These are phyloP conservation scores for Cicer pinnatifidum DNA, from an alignment of 306 rosid species.

Conservation along the genomic window DNA sequence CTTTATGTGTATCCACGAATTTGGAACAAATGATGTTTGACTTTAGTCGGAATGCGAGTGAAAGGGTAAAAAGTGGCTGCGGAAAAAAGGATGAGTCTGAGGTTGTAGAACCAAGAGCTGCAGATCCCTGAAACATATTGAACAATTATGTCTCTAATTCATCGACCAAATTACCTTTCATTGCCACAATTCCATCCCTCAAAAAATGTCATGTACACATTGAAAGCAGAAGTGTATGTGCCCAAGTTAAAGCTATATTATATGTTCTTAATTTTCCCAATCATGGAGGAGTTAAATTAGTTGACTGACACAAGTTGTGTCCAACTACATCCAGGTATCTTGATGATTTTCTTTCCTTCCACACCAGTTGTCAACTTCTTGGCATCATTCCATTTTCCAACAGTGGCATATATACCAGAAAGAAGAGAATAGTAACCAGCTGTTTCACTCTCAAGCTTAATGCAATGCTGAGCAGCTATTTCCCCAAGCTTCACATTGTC, in stretches of 20 bases:
- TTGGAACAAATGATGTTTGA: background rate
- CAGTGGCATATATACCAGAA: slow-evolving; percentile 60
- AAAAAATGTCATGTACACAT: slow-evolving; percentile 1
- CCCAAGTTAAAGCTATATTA: background rate
- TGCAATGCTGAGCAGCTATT: slow-evolving; percentile 66
- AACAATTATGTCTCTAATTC: background rate
- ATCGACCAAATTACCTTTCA: slow-evolving; percentile 13
- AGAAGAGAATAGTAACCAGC: slow-evolving; percentile 65
- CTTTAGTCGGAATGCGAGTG: background rate
- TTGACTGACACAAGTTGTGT: slow-evolving; percentile 36
- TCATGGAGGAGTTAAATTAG: slow-evolving; percentile 27
- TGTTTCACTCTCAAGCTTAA: slow-evolving; percentile 59
- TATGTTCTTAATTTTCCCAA: slow-evolving; percentile 21
- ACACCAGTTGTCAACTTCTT: slow-evolving; percentile 49
- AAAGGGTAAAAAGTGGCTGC: slow-evolving; percentile 14
- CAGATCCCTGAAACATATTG: background rate
- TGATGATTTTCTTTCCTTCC: slow-evolving; percentile 50
- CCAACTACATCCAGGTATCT: slow-evolving; percentile 75
- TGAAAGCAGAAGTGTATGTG: slow-evolving; percentile 10
- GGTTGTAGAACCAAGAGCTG: slow-evolving; percentile 9
- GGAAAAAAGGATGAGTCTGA: background rate
- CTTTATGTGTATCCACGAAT: background rate
- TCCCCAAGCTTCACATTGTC: slow-evolving; percentile 64
- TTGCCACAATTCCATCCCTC: background rate
- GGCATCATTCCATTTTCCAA: slow-evolving; percentile 66